These are phyloP conservation scores for Cordyceps militaris DNA, from an alignment of 2,329 filamentous ascomycete genomes.

Conservation along the genomic window DNA sequence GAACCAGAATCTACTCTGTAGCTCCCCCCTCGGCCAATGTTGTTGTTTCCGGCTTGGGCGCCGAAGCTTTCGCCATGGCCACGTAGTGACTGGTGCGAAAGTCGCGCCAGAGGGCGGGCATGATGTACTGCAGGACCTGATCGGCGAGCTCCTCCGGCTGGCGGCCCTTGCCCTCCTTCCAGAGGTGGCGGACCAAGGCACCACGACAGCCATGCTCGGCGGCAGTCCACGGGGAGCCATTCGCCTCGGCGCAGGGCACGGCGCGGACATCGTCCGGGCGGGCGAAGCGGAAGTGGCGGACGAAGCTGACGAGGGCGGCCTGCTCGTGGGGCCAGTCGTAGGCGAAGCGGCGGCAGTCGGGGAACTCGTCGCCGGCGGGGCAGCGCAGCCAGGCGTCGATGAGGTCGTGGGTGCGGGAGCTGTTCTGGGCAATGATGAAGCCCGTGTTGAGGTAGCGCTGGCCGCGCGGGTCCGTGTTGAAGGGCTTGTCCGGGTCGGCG, in stretches of 20 bases:
- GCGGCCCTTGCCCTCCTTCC: neutral
- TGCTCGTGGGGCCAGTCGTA: slow-evolving; percentile 7
- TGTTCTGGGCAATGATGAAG: slow-evolving; percentile 33
- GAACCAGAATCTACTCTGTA: no score
- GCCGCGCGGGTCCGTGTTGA: slow-evolving; percentile 31
- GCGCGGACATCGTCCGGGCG: neutral
- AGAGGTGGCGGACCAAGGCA: neutral
- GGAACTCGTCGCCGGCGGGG: neutral
- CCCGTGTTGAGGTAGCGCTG: slow-evolving; percentile 33
- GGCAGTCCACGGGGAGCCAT: slow-evolving; percentile 1
- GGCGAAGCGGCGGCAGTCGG: neutral
- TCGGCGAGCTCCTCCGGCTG: slow-evolving; percentile 1
- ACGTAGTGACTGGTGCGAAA: neutral
- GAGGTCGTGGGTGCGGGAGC: slow-evolving; percentile 15
- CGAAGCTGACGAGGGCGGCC: slow-evolving; percentile 5
- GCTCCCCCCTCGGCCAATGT: no score
- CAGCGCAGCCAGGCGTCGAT: slow-evolving; percentile 11
- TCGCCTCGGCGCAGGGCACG: slow-evolving; percentile 4
- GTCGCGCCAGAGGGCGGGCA: neutral
- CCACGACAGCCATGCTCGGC: neutral
- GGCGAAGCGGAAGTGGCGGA: neutral
- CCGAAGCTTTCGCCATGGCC: neutral
- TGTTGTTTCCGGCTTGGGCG: neutral
- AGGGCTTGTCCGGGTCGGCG: slow-evolving; percentile 33
- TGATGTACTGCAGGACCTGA: neutral